phyloP scores from a whole-genome alignment of 306 rosid genomes.

The Cotoneaster glaucophyllus region DNA sequence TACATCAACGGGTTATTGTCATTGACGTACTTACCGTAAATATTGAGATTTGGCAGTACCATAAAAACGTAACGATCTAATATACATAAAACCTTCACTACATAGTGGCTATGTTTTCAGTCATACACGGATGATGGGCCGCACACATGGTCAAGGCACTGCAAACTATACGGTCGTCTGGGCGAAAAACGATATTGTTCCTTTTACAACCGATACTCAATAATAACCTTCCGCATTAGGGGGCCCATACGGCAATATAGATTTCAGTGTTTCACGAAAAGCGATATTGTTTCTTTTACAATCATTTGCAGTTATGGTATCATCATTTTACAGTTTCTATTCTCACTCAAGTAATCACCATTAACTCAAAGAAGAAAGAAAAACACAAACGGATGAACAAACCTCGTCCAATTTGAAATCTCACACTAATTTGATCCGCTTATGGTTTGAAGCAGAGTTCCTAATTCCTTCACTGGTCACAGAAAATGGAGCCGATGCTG shows the following conservation, averaged over 20 bases:
- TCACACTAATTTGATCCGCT: slow-evolving; percentile 51
- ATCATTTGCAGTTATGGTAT: not conserved
- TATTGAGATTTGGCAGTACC: no score
- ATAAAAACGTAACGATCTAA: not conserved
- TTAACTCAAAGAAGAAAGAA: not conserved
- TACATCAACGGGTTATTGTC: not conserved
- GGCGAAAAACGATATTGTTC: no score
- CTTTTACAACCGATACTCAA: not conserved
- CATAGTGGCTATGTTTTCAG: not conserved
- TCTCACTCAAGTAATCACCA: not conserved
- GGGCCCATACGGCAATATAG: not conserved
- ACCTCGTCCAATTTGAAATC: not conserved
- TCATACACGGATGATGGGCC: no score
- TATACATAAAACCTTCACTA: not conserved
- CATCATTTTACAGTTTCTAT: not conserved
- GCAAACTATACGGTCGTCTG: no score
- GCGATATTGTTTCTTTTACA: not conserved
- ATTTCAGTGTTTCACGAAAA: not conserved
- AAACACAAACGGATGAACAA: not conserved
- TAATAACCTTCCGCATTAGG: no score
- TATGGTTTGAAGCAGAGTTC: slow-evolving; percentile 47
- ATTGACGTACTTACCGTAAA: no score
- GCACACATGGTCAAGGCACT: not conserved
- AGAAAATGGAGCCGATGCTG: slow-evolving; percentile 72
- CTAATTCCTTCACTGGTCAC: slow-evolving; percentile 62